Conservation (phyloP, 495 filamentous ascomycete species). For the Podospora comata region DNA sequence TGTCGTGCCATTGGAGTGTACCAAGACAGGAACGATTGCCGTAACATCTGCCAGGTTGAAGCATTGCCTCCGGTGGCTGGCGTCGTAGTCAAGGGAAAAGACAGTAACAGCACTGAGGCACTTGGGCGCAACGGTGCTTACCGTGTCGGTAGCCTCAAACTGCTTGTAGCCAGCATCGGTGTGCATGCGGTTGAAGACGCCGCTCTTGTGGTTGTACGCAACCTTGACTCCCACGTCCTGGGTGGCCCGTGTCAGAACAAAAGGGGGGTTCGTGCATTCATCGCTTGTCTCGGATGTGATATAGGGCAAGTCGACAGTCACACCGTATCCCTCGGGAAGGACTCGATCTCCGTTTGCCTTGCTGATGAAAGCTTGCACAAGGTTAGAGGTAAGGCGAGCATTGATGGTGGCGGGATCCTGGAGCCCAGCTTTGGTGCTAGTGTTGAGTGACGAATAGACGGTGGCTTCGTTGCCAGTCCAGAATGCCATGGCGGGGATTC, state of each 20-base stretch:
- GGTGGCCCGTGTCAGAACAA: conserved; percentile 35
- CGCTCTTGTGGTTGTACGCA: conserved; percentile 31
- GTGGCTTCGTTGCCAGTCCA: conserved; percentile 28
- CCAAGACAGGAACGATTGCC: conserved; percentile 15
- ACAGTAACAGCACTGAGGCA: conserved; percentile 32
- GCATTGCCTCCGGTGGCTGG: conserved; percentile 16
- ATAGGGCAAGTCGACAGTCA: conserved; percentile 37
- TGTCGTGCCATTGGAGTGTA: conserved; percentile 16
- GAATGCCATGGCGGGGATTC: conserved; percentile 40
- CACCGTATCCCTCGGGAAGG: conserved; percentile 40
- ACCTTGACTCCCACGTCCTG: conserved; percentile 27
- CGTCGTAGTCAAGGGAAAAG: conserved; percentile 42
- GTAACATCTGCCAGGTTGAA: conserved; percentile 18
- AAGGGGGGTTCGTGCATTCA: conserved; percentile 35
- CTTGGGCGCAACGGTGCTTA: conserved; percentile 14
- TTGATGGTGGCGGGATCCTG: conserved; percentile 33
- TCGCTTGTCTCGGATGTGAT: conserved; percentile 32
- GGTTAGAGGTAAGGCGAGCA: conserved; percentile 33
- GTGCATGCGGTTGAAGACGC: conserved; percentile 28
- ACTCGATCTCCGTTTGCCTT: conserved; percentile 28
- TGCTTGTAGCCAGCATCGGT: neutral
- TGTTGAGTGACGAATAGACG: conserved; percentile 30
- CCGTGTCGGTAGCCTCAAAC: neutral
- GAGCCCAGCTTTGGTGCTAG: conserved; percentile 25
- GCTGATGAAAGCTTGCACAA: conserved; percentile 34